A percentile compares a stretch with the other conserved stretches of the same genome.
These are phyloP conservation scores for Ceratobasidium sp. DNA, from an alignment of 1,284 basidiomycete species.

Conservation along the genomic window DNA sequence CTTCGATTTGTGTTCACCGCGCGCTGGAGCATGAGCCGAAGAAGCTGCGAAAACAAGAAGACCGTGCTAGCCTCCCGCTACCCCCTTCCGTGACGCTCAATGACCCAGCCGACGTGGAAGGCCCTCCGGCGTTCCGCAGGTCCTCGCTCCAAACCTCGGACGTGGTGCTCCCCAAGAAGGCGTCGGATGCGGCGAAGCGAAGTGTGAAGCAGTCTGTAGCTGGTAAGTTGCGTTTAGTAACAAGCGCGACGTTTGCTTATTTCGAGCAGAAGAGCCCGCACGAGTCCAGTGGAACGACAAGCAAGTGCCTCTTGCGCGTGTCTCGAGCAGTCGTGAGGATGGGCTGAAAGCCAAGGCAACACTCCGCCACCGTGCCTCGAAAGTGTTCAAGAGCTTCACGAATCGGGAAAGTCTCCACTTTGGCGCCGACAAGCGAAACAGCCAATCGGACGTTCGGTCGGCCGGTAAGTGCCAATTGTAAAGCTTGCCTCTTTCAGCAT, in stretches of 20 bases:
- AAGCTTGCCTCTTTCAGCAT: conserved; percentile 10
- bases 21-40: conserved; percentile 30
- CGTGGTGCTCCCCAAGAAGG: conserved; percentile 19
- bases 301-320: conserved; percentile 10
- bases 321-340: conserved; percentile 16
- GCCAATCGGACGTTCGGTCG: neutral
- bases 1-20: conserved; percentile 23
- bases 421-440: conserved; percentile 1
- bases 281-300: too few species aligned
- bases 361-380: conserved; percentile 20
- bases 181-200: conserved; percentile 11
- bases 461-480: neutral
- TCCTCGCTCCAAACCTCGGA: conserved; percentile 5
- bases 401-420: neutral
- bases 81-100: neutral
- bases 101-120: neutral
- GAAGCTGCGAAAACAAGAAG: neutral
- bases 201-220: neutral
- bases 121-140: conserved; percentile 23
- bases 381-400: conserved; percentile 22
- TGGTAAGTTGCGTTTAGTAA: neutral
- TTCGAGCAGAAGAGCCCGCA: neutral
- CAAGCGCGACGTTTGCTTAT: conserved; percentile 4
- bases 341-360: neutral
- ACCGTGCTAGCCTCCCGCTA: neutral